Conservation (phyloP, 2,329 filamentous ascomycete genomes). For the Ceratocystis cubensis region DNA sequence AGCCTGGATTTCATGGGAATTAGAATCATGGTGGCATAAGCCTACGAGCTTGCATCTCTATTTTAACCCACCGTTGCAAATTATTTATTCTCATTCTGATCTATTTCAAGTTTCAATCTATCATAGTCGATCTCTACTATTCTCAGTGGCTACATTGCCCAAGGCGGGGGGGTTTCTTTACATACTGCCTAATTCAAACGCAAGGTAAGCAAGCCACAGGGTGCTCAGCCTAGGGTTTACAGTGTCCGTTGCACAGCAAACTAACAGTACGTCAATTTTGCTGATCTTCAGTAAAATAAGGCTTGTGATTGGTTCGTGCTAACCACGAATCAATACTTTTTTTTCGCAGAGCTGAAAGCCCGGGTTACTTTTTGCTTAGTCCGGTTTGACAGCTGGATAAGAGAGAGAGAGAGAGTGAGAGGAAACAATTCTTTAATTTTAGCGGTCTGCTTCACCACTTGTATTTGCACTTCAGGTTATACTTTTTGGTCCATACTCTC, state of each 20-base stretch:
- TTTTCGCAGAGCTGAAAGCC: constrained; percentile 1
- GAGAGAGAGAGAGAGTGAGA: background rate
- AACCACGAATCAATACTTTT: constrained; percentile 7
- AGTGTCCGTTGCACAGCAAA: background rate
- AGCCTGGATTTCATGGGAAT: background rate
- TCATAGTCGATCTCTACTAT: background rate
- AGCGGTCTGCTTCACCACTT: too few relatives aligned
- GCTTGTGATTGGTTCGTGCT: constrained; percentile 15
- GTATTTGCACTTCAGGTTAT: too few relatives aligned
- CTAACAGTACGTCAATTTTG: background rate
- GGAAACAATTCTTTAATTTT: too few relatives aligned
- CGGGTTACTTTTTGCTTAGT: background rate
- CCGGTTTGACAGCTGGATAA: background rate
- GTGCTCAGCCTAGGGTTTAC: constrained; percentile 7
- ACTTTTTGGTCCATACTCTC: too few relatives aligned
- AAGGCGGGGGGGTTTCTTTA: background rate
- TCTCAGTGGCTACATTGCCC: background rate
- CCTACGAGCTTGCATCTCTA: background rate
- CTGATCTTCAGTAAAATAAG: constrained; percentile 11
- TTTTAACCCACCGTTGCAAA: background rate
- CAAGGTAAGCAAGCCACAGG: background rate
- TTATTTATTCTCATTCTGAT: background rate
- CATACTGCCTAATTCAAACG: background rate
- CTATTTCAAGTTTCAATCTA: background rate
- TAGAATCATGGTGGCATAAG: background rate